Conservation (phyloP, 352 stramenopile species). For the Labyrinthula sp. region DNA sequence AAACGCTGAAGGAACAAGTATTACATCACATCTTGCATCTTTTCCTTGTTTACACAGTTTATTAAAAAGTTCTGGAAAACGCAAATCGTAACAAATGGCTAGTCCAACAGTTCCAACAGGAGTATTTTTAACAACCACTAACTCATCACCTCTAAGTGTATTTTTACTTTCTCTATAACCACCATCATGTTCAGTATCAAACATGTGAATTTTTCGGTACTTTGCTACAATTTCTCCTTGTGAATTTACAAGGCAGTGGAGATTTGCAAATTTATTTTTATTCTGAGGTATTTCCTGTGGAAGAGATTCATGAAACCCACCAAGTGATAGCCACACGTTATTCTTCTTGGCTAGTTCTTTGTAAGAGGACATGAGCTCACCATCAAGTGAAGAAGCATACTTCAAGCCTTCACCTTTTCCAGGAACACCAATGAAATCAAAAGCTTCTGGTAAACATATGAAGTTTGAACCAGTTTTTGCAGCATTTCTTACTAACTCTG, state of each 20-base stretch:
- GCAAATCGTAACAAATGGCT: constrained; percentile 57
- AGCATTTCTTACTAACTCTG: constrained; percentile 4
- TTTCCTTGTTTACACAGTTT: too few relatives aligned
- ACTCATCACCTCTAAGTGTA: constrained; percentile 39
- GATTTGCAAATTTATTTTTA: constrained; percentile 22
- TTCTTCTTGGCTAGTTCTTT: neutral
- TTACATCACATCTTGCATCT: constrained; percentile 39
- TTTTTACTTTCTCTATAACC: constrained; percentile 43
- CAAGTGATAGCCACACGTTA: constrained; percentile 20
- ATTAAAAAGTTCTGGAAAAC: constrained; percentile 57
- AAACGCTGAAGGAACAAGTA: constrained; percentile 55
- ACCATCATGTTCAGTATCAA: constrained; percentile 48
- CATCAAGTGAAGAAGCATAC: constrained; percentile 1
- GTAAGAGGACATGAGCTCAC: constrained; percentile 1
- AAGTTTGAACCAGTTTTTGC: constrained; percentile 1
- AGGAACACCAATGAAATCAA: constrained; percentile 26
- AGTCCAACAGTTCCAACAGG: constrained; percentile 48
- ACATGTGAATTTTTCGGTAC: constrained; percentile 58
- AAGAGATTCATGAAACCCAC: constrained; percentile 22
- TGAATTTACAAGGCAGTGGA: constrained; percentile 8
- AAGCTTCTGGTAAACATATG: constrained; percentile 26
- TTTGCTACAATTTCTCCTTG: constrained; percentile 1
- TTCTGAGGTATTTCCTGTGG: neutral
- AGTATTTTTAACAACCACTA: constrained; percentile 42
- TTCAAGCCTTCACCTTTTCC: constrained; percentile 6